phyloP scores from a whole-genome alignment of 805 yeast species.

The Candida broadrunensis region DNA sequence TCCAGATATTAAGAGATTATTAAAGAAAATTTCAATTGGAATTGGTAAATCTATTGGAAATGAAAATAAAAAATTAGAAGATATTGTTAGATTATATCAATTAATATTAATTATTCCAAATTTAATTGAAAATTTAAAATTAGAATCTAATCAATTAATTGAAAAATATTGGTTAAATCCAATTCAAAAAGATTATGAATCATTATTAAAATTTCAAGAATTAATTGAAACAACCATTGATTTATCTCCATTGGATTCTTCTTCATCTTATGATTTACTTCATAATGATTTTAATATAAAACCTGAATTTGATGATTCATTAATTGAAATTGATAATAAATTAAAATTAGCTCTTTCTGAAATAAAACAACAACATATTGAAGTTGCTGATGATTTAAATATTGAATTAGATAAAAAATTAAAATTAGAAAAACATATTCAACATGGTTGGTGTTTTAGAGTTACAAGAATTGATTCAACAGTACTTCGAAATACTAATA shows the following conservation, averaged over 20 bases:
- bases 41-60: conserved; percentile 26
- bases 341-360: conserved; percentile 52
- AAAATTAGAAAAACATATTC: conserved; percentile 82
- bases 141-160: conserved; percentile 33
- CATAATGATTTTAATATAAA: conserved; percentile 77
- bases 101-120: conserved; percentile 71
- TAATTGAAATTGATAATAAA: conserved; percentile 56
- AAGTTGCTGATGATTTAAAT: conserved; percentile 68
- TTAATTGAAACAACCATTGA: conserved; percentile 92
- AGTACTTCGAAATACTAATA: conserved; percentile 57
- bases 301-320: conserved; percentile 83
- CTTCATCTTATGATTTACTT: conserved; percentile 26
- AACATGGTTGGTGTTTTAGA: conserved; percentile 93
- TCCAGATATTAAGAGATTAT: conserved; percentile 78
- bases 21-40: conserved; percentile 56
- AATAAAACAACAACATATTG: conserved; percentile 59
- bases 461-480: conserved; percentile 88
- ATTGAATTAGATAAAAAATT: conserved; percentile 86
- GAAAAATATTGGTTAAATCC: conserved; percentile 57
- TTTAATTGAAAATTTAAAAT: conserved; percentile 51
- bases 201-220: conserved; percentile 70
- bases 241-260: conserved; percentile 69
- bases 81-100: conserved; percentile 86
- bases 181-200: conserved; percentile 44
- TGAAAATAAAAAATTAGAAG: conserved; percentile 69